Percentiles rank a stretch among this genome's conserved stretches.
These are phyloP conservation scores for Scutellaria minor DNA, from an alignment of 257 asterid species.

Conservation along the genomic window DNA sequence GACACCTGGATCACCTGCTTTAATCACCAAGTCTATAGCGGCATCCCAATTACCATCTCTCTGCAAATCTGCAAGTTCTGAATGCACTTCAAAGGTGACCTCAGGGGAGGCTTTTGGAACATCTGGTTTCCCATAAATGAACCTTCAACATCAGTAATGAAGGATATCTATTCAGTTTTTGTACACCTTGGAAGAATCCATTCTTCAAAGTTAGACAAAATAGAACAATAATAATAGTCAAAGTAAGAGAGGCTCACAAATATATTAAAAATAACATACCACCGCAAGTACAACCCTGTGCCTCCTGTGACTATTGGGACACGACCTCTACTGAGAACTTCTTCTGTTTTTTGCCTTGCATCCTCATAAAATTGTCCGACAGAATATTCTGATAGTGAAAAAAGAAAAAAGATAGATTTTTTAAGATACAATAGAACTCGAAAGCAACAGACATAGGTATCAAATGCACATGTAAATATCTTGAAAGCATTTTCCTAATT, in stretches of 20 bases:
- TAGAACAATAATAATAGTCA: not conserved
- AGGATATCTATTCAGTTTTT: constrained; percentile 26
- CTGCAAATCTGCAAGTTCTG: constrained; percentile 72
- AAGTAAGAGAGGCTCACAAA: constrained; percentile 14
- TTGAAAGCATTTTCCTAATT: not conserved
- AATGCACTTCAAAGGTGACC: constrained; percentile 64
- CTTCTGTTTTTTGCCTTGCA: constrained; percentile 79
- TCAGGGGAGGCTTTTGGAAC: constrained; percentile 86
- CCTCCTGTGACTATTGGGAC: constrained; percentile 95
- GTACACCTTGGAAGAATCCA: constrained; percentile 3
- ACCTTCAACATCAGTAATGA: constrained; percentile 57
- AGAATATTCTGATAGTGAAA: constrained; percentile 71
- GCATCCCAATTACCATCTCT: constrained; percentile 80
- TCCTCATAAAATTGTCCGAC: constrained; percentile 86
- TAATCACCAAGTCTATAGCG: constrained; percentile 65
- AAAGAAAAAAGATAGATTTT: not conserved
- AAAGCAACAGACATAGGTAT: constrained; percentile 2
- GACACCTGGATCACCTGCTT: constrained; percentile 88
- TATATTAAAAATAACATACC: constrained; percentile 52
- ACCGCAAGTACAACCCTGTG: constrained; percentile 92
- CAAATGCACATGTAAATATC: not conserved
- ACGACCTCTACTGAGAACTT: constrained; percentile 66
- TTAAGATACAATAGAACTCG: constrained; percentile 22
- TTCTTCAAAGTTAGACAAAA: constrained; percentile 10
- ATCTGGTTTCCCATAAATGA: constrained; percentile 93